Evolutionary conservation across 129 eudicot species (phyloP), one percentile per base, ranked within the genome.

Genomic region (Flaveria trinervia): DNA sequence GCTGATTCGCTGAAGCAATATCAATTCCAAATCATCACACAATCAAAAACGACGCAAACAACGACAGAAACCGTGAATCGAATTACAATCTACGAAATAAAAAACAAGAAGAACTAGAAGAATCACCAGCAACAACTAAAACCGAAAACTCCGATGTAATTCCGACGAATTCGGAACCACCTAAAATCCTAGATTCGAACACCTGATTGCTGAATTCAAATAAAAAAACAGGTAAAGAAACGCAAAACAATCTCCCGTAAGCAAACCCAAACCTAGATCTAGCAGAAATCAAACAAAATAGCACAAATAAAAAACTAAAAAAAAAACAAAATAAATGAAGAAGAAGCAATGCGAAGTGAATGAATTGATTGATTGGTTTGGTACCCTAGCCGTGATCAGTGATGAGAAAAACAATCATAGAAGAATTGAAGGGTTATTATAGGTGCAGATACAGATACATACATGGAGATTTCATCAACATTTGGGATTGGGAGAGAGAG

Each of bases 301-400:
- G 30, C 36, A 54, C 0, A 28, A 41, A 65, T 7, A 43, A 66
- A 76, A 49, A 67, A 33, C 39, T 28, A 28, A 28, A 28, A 0
- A 33, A 33, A 33, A 33, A 33, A 41, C 22, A 51, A 48, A 48
- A 77, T 51, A 73, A 64, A n/a, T n/a, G 62, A 25, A 65, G 65
- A 23, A 4, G 68, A 55, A 77, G 65, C 5, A 16, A 70, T 43
- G 1, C 49, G 3, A 66, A 26, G 33, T 28, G 33, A 28, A 28
- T 28, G 39, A 57, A 44, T 51, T 30, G 60, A 33, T 39, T 26
- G 72, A 62, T 56, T 10, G 36, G 30, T 57, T 39, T 25, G 65
- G 43, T 16, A 54, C 65, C 85, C 86, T 85, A 80, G 81, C 84
- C 85, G 88, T 85, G 81, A 85, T 88, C 85, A 79, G 90, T 79